A percentile compares a stretch with the other conserved stretches of the same genome.
Evolutionary conservation across 768 basidiomycete genomes (phyloP).

Genomic region (Tulasnella sp.): DNA sequence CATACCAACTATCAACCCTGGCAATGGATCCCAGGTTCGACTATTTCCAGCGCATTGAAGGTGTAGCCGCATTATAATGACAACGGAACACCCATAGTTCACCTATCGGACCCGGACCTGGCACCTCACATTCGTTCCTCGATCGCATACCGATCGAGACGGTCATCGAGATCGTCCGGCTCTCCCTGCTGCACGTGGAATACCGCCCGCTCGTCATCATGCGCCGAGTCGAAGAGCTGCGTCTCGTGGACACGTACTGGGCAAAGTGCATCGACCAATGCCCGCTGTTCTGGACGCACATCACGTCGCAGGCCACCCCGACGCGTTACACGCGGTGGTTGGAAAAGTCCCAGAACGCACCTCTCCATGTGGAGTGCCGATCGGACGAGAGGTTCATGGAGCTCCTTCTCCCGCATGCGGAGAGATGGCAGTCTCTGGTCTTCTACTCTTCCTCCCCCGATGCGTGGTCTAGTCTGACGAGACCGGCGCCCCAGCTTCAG

Average conservation of each 20-base stretch:
- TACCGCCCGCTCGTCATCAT: not conserved
- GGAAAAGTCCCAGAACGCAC: not conserved
- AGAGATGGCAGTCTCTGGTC: not conserved
- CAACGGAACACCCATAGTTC: not conserved
- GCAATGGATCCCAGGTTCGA: not conserved
- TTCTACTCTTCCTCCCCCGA: not conserved
- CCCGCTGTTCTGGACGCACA: not conserved
- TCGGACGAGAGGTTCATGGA: not conserved
- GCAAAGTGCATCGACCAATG: not conserved
- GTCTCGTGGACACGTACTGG: not conserved
- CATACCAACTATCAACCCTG: not conserved
- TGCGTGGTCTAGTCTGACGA: not conserved
- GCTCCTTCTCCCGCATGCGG: not conserved
- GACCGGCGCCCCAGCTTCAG: not conserved
- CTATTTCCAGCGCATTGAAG: not conserved
- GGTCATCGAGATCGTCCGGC: not conserved
- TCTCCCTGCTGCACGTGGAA: not conserved
- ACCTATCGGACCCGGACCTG: not conserved
- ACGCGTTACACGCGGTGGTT: not conserved
- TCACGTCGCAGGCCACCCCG: not conserved
- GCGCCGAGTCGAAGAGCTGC: not conserved
- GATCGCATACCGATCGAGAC: not conserved
- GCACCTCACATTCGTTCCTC: not conserved
- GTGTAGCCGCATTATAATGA: not conserved
- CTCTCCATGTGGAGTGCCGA: not conserved